Base-by-base conservation (phyloP, 2,329 filamentous ascomycete genomes). In the Leptographium radiaticola region DNA sequence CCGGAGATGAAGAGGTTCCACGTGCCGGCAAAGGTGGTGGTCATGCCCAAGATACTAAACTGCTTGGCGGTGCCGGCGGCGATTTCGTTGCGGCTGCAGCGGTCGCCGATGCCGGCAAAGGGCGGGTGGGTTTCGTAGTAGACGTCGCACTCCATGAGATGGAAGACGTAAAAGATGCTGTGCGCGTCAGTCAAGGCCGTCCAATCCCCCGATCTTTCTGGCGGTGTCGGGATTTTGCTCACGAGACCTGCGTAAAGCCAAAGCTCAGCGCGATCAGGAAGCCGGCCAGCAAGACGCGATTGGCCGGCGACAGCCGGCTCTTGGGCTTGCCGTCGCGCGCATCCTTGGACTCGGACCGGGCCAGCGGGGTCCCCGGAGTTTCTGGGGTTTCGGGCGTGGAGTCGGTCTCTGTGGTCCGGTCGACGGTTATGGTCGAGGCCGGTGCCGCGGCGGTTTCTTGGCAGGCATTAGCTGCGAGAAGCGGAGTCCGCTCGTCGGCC, bases 81-180 rank as follows among this genome's bases (percentile, higher is more conserved):
- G 56, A 88, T 83, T 57, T 79, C 76, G 53, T 77, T 77, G 38
- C 74, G 72, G 48, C 71, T 73, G 62, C 84, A 88, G 16, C 77
- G 71, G 56, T 82, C 76, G 5, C 71, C 70, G 5, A 65, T 60
- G 1, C 71, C 73, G 11, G 67, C 59, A 50, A 69, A 77, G 0
- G 74, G 71, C 13, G 76, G 72, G 60, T 86, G 77, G 2, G 70
- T 69, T 39, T 73, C 68, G 66, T 87, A 88, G 64, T 81, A 88
- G 51, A 77, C 75, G 53, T 87, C 80, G 66, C 84, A 88, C 50
- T 80, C 81, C 83, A 87, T 87, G 2, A 85, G 63, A 55, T 81
- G 80, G 60, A 87, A 86, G 30, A 83, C 80, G 73, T 81, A 80
- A 57, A 81, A 72, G 2, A 71, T 71, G 9, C 68, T 70, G 49